Evolutionary conservation across 2,329 filamentous ascomycete species (phyloP).

Genomic region (Westerdykella ornata): DNA sequence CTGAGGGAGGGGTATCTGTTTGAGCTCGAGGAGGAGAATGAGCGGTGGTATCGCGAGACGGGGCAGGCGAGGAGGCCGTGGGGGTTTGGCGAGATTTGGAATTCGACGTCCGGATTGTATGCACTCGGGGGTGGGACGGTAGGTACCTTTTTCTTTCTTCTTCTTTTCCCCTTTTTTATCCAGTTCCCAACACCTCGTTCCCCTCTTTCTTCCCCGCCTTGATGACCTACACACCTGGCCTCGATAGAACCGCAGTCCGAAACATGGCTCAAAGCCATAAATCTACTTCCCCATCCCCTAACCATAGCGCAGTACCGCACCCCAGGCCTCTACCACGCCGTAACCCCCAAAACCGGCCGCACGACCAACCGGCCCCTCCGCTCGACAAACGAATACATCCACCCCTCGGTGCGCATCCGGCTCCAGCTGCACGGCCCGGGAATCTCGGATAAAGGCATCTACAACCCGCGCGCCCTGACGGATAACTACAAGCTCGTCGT

Average conservation of each 20-base stretch:
- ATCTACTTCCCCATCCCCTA: no score
- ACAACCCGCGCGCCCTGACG: conserved; percentile 41
- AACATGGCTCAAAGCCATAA: no score
- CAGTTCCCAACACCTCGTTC: neutral
- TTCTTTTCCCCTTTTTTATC: neutral
- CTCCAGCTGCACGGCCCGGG: conserved; percentile 43
- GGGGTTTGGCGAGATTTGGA: conserved; percentile 44
- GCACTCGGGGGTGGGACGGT: conserved; percentile 41
- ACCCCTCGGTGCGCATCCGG: conserved; percentile 44
- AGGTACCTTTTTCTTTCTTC: conserved; percentile 6
- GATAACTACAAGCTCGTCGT: conserved; percentile 45
- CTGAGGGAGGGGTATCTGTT: conserved; percentile 44
- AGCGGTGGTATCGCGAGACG: conserved; percentile 40
- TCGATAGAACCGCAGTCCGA: no score
- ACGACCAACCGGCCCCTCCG: conserved; percentile 40
- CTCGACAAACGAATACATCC: conserved; percentile 49
- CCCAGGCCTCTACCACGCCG: conserved; percentile 44
- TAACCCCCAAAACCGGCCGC: conserved; percentile 40
- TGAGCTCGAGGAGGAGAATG: conserved; percentile 43
- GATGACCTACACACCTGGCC: conserved; percentile 5
- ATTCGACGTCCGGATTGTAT: conserved; percentile 43
- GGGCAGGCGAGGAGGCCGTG: conserved; percentile 42
- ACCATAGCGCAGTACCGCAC: conserved; percentile 34
- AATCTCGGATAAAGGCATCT: conserved; percentile 40
- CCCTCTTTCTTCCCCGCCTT: neutral